Evolutionary conservation across 495 filamentous ascomycete species (phyloP), one percentile per base, ranked within the genome.

Genomic region (Parmelia sp.): DNA sequence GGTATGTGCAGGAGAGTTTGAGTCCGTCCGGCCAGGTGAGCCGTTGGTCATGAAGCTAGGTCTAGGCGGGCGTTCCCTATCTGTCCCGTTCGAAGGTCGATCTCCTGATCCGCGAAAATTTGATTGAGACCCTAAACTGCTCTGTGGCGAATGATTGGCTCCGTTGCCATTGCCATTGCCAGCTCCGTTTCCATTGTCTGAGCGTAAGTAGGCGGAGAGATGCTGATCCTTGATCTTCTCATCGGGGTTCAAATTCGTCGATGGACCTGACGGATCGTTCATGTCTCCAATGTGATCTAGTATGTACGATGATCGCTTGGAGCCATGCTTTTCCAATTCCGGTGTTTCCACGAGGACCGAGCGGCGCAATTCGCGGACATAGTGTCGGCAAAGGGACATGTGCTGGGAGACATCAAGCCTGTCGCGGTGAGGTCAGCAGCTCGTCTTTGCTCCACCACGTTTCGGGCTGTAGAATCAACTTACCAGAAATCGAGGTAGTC

Each of bases 361-460:
- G 59, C 94, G 83, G 61, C 94, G 90, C 59, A 99, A 81, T 72
- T 97, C 93, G 67, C 94, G 88, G 25, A 99, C 95, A 77, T 96
- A 99, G 76, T 97, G 92, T 51, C 94, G 90, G 73, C 94, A 99
- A 35, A 99, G 84, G 21, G 91, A 94, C 88, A 97, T 96, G 74
- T 99, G 94, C 72, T 99, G 94, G 14, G 94, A 91, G 49, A 99
- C 93, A 86, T 99, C 94, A 70, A 99, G 92, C 94, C 93, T 98
- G 67, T 27, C 25, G 47, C 35, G 7, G 33, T 25, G 31, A 64
- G 1, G 42, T 47, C 44, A 37, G 53, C 55, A 37, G 60, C 64
- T 65, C 58, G 62, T 15, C 25, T 11, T 14, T 17, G 21, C 23
- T 31, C 27, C 25, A 31, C 27, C 14, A 47, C 21, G 19, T 39